Base-by-base conservation (phyloP, 2,329 filamentous ascomycete genomes). In the Penicillium sumatraense region DNA sequence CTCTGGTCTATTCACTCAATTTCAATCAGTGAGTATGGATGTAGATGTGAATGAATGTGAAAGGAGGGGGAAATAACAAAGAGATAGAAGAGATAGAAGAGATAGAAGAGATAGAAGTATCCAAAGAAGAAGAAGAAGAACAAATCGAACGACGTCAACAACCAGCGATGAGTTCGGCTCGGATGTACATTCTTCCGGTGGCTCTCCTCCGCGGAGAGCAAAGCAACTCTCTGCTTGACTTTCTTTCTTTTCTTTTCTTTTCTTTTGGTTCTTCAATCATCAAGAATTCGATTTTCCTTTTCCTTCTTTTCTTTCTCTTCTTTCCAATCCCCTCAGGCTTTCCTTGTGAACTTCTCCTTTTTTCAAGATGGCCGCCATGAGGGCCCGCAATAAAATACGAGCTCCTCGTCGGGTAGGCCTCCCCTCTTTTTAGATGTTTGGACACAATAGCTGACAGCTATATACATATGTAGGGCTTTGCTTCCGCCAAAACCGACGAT, bases 331-430 rank as follows among this genome's bases (percentile, higher is more conserved):
- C n/a, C n/a, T n/a, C n/a, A n/a, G n/a, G n/a, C n/a, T n/a, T n/a
- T n/a, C n/a, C n/a, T n/a, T n/a, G n/a, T n/a, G n/a, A n/a, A n/a
- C n/a, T n/a, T n/a, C n/a, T n/a, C n/a, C n/a, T n/a, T n/a, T 18
- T 6, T 42, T 36, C 49, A 75, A 68, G 8, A 81, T 83, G 80
- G 75, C 80, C 59, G 58, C 65, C 24, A 78, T 83, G 69, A 79
- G 83, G 69, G 82, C 82, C 46, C 79, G 81, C 58, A 78, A 81
- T 41, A 89, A 87, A 69, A 89, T 91, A 57, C 78, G 87, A 50
- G 83, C 87, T 53, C 88, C 88, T 31, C 79, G 86, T 69, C 81
- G 85, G 73, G 88, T 90, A 80, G 71, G 86, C 60, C 57, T 51
- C 46, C 45, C 42, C n/a, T 18, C 41, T 24, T 44, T 35, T 20